Evolutionary conservation across 2,329 filamentous ascomycete genomes (phyloP).

Genomic region (Trichoderma gracile): DNA sequence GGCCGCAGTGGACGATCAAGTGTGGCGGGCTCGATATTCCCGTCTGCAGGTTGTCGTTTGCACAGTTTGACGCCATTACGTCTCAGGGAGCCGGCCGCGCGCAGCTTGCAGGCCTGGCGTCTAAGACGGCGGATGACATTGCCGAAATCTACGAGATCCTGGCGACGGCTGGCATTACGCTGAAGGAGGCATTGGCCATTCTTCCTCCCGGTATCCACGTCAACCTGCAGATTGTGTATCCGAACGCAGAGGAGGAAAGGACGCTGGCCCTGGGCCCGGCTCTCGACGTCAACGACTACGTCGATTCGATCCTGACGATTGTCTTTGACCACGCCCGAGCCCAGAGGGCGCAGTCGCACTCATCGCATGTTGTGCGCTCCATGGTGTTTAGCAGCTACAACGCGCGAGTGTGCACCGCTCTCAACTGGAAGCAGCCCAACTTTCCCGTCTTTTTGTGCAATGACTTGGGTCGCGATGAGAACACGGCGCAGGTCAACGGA

Average conservation of each 20-base stretch:
- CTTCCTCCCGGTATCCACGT: conserved; percentile 81
- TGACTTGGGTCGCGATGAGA: conserved; percentile 70
- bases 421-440: conserved; percentile 99
- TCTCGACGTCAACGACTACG: conserved; percentile 81
- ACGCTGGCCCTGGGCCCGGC: conserved; percentile 69
- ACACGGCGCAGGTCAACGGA: conserved; percentile 57
- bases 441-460: conserved; percentile 96
- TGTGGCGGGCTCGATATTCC: conserved; percentile 79
- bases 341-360: conserved; percentile 62
- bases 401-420: conserved; percentile 80
- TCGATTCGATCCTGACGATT: conserved; percentile 77
- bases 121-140: conserved; percentile 55
- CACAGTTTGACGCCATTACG: conserved; percentile 65
- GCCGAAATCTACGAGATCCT: conserved; percentile 71
- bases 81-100: conserved; percentile 44
- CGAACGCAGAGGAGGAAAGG: conserved; percentile 72
- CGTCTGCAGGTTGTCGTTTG: conserved; percentile 73
- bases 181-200: conserved; percentile 72
- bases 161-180: conserved; percentile 73
- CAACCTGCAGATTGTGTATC: conserved; percentile 90
- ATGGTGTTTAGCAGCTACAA: conserved; percentile 96
- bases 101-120: conserved; percentile 46
- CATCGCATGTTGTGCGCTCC: conserved; percentile 72
- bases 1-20: conserved; percentile 78
- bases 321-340: conserved; percentile 89